Conservation (phyloP, 2,329 filamentous ascomycete genomes). For the Phialemoniopsis sp. region DNA sequence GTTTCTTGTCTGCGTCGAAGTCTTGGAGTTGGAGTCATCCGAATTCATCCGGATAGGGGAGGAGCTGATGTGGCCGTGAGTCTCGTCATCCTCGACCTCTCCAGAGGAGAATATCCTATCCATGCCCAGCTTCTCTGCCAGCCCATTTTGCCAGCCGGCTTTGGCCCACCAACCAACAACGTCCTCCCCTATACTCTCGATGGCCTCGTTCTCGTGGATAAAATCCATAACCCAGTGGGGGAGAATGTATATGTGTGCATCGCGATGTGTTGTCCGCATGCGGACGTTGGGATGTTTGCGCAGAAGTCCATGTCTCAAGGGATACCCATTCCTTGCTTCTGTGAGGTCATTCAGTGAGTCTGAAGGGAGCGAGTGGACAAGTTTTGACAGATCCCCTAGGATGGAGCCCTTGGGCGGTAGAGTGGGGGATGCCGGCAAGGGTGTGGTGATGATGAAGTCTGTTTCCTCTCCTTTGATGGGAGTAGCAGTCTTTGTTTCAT, state of each 20-base stretch:
- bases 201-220: conserved; percentile 70
- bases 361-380: conserved; percentile 84
- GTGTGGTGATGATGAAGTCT: conserved; percentile 80
- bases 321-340: conserved; percentile 69
- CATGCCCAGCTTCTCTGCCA: conserved; percentile 74
- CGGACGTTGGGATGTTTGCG: conserved; percentile 70
- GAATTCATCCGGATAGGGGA: not conserved
- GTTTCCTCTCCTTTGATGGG: conserved; percentile 87
- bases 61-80: not conserved
- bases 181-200: conserved; percentile 89
- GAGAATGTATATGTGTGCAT: conserved; percentile 93
- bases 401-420: conserved; percentile 61
- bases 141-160: conserved; percentile 79
- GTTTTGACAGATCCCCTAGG: conserved; percentile 64
- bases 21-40: conserved; percentile 6
- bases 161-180: conserved; percentile 96
- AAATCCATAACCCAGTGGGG: conserved; percentile 89
- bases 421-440: conserved; percentile 54
- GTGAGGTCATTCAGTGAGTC: conserved; percentile 83
- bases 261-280: conserved; percentile 79
- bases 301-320: conserved; percentile 72
- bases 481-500: conserved; percentile 73
- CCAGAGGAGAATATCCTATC: conserved; percentile 55
- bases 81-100: conserved; percentile 13
- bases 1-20: conserved; percentile 15